Evolutionary conservation across 331 rosid species (phyloP), one percentile per base, ranked within the genome.

Genomic region (Phaseolus coccineus): DNA sequence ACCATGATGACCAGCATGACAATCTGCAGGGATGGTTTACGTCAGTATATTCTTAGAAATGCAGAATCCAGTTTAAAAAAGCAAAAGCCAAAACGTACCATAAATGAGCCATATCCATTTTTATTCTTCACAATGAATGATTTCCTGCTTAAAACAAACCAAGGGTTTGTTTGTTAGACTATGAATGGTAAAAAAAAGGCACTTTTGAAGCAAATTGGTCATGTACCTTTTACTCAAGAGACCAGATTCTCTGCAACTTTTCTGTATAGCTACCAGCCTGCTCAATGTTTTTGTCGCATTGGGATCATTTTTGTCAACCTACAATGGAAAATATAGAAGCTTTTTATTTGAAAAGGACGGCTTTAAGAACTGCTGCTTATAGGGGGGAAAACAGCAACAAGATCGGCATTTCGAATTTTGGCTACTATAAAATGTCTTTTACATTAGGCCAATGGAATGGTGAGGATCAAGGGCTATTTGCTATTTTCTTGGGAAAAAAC

Each of bases 301-400:
- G 65, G 93, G 99, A 74, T 95, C 98, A 76, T 85, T 85, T 82
- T 74, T 84, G 94, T 91, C 89, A 79, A 95, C 96, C 99, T 95
- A 77, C 31, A 81, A 57, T 5, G 73, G 50, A 72, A 71, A 67
- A 75, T 31, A 64, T 10, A 2, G 50, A 35, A 79, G 8, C 25
- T 15, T 62, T 46, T 63, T 70, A 82, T 79, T 37, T 44, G 77
- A 69, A 74, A 37, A 76, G 1, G 35, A n/a, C 28, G 73, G 78
- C 46, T 67, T 44, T 68, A 44, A 13, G 61, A 33, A 47, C 76
- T 30, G 53, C 57, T 51, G 33, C 12, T 1, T 4, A 61, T 30
- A 65, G 3, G 15, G 1, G 14, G 25, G 52, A 72, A 12, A 50
- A 48, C 13, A 12, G 57, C 59, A 76, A 63, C 8, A 47, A 56